phyloP scores from a whole-genome alignment of 306 rosid species.

The Glycyrrhiza uralensis region DNA sequence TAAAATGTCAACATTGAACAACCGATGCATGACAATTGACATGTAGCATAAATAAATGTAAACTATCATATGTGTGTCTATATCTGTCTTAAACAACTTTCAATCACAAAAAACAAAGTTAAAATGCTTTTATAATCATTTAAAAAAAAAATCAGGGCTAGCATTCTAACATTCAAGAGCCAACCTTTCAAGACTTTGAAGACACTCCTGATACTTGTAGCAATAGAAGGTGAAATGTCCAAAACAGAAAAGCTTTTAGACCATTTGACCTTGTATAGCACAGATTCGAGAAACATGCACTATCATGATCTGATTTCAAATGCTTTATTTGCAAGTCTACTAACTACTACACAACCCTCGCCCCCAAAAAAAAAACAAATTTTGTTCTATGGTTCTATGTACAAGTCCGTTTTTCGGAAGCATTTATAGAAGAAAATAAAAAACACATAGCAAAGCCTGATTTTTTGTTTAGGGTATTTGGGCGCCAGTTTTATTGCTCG shows the following conservation, averaged over 20 bases:
- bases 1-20: no score
- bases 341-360: no score
- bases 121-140: no score
- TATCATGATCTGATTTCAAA: constrained; percentile 15
- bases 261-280: constrained; percentile 13
- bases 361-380: no score
- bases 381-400: background rate
- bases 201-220: background rate
- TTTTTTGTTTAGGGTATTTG: background rate
- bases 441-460: background rate
- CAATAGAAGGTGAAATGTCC: constrained; percentile 21
- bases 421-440: background rate
- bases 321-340: constrained; percentile 27
- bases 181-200: constrained; percentile 5
- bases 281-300: background rate
- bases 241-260: background rate
- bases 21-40: no score
- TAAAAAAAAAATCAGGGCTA: background rate
- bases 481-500: no score
- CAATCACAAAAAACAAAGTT: no score
- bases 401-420: background rate
- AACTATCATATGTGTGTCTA: no score
- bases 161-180: background rate
- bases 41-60: no score
- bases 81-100: no score